A percentile compares a stretch with the other conserved stretches of the same genome.
Evolutionary conservation across 108 stramenopile species (phyloP).

Genomic region (Cyclostephanos tholiformis): DNA sequence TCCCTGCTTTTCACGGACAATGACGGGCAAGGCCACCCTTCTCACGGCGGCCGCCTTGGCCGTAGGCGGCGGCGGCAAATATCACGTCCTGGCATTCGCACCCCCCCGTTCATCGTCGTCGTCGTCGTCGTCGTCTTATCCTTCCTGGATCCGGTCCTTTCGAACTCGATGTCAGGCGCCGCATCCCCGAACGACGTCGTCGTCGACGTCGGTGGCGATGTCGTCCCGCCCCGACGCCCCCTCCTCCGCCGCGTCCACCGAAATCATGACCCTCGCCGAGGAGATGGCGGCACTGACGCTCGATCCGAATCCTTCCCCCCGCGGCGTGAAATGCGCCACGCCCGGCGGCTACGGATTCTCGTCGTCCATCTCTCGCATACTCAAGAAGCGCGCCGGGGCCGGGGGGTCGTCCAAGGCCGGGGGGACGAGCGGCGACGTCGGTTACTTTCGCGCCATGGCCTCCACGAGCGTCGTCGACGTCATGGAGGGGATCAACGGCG

Average conservation of each 20-base stretch:
- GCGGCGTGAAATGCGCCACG: constrained; percentile 41
- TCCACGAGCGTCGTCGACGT: constrained; percentile 75
- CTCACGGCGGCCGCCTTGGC: constrained; percentile 29
- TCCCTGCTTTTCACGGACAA: constrained; percentile 1
- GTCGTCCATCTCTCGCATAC: constrained; percentile 56
- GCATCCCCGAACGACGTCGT: too few relatives aligned
- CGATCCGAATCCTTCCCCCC: constrained; percentile 29
- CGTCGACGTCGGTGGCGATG: too few relatives aligned
- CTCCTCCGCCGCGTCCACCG: constrained; percentile 1
- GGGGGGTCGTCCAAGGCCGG: too few relatives aligned
- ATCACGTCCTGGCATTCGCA: constrained; percentile 7
- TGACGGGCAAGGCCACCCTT: constrained; percentile 20
- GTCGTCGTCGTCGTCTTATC: too few relatives aligned
- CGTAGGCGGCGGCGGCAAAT: neutral
- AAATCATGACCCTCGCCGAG: neutral
- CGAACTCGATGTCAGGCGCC: neutral
- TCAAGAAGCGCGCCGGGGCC: constrained; percentile 48
- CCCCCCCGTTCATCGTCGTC: neutral
- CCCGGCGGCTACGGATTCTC: constrained; percentile 88
- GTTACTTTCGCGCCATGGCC: constrained; percentile 65
- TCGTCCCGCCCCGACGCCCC: neutral
- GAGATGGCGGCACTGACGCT: neutral
- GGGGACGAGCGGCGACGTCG: constrained; percentile 22
- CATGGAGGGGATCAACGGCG: constrained; percentile 69
- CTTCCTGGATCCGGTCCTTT: neutral